Base-by-base conservation (phyloP, 2,329 filamentous ascomycete species). In the Aphanoascus verrucosus region DNA sequence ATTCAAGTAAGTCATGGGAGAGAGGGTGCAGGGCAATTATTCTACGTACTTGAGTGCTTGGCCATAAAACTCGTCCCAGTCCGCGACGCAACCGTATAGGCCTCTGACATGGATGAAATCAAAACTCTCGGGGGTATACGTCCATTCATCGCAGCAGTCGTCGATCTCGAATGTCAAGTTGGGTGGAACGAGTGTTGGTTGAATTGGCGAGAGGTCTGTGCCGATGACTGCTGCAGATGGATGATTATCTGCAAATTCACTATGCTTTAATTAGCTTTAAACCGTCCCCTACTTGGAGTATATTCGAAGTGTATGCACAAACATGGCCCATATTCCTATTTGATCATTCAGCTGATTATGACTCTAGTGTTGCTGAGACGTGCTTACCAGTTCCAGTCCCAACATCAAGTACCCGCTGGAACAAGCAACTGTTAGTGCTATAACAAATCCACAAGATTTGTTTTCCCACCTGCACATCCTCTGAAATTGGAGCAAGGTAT, bases 161-260 rank as follows among this genome's bases (percentile, higher is more conserved):
- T 68, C 63, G 15, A 68, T 59, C 49, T 68, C 63, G 49, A 66
- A 67, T 7, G 46, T 55, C 19, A 66, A 61, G 47, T 69, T 69
- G 8, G 62, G 61, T 5, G 61, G 61, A 6, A 59, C 55, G n/a
- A 59, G 34, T n/a, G 52, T 49, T 14, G 63, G 60, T 55, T 64
- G 63, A 4, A 65, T 63, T 15, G 60, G 65, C 4, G 67, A 67
- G 8, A 70, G 63, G 54, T 73, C 70, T 20, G 65, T 69, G 42
- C 65, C 70, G 53, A 59, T 55, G n/a, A 85, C 70, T 55, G 75
- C 64, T 1, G 81, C 71, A 5, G 72, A 62, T 1, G 81, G 81
- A 51, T 77, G 68, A 49, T 71, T 59, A 41, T 63, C 62, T 6
- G 60, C 62, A 41, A 63, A 63, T 46, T 71, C 67, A 34, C 61